Evolutionary conservation across 164 flowering plant species (phyloP), one percentile per base, ranked within the genome.

Genomic region (Aristolochia fimbriata): DNA sequence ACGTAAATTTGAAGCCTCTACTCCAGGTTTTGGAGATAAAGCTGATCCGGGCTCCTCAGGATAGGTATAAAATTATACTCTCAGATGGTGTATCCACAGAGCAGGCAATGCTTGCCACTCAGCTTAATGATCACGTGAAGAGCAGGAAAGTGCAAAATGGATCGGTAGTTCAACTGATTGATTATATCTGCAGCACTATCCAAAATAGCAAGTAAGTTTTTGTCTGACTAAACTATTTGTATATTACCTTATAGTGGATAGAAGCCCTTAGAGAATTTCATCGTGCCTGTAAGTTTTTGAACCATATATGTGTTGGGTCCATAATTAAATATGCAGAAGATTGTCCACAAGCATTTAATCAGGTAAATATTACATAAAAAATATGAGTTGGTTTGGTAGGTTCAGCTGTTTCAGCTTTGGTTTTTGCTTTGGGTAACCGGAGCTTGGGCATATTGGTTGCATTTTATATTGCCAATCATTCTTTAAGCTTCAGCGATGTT

Each of bases 31-130:
- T 87, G 69, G 96, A 88, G 54, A 75, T 91, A 59, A 85, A 81
- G 65, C 75, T 65, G 45, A 75, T 87, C 41, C 82, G 83, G 0
- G 68, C 51, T 64, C 15, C 76, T 16, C 86, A 82, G 76, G 93
- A 87, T 55, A 76, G 96, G 74, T 90, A 80, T 72, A 82, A 91
- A 15, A 60, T 91, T 31, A 61, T 88, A 15, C 54, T 94, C 47
- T 91, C 99, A 41, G 99, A 94, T 22, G 73, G 83, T 37, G 76
- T 68, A 15, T 59, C 73, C 11, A 64, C 93, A 62, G 88, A 88
- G 73, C 83, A 84, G 43, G 99, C 97, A 0, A 81, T 94, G 95
- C 77, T 94, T 41, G 93, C 97, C 0, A 79, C 90, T 58, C 99
- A 91, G 78, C 88, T 91, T 62, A 91, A 88, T 45, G 85, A 85